These are phyloP conservation scores for Leccinum truebloodii DNA, from an alignment of 768 basidiomycete species.

Conservation along the genomic window DNA sequence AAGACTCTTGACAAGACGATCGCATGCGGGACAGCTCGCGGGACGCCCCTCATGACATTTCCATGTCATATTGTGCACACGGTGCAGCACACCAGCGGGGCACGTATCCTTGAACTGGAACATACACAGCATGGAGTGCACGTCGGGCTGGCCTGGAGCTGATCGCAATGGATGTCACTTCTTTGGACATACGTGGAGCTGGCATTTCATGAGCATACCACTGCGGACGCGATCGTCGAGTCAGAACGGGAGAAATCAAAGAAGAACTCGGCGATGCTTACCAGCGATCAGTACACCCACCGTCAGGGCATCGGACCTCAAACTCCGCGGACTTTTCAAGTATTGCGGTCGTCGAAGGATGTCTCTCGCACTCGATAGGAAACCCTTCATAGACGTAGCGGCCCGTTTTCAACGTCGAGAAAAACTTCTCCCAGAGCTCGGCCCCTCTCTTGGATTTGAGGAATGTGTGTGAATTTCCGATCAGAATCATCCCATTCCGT, in stretches of 20 bases:
- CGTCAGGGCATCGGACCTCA: slow-evolving; percentile 55
- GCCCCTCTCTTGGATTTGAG: slow-evolving; percentile 51
- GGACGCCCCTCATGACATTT: slow-evolving; percentile 46
- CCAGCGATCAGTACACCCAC: slow-evolving; percentile 65
- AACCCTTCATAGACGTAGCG: slow-evolving; percentile 60
- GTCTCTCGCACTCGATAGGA: slow-evolving; percentile 58
- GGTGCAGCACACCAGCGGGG: slow-evolving; percentile 34
- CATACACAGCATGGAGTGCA: slow-evolving; percentile 43
- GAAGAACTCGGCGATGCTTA: slow-evolving; percentile 28
- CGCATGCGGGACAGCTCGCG: slow-evolving; percentile 46
- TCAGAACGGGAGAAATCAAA: neutral
- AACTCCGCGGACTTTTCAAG: slow-evolving; percentile 49
- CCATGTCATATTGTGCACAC: slow-evolving; percentile 44
- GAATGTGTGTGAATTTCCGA: slow-evolving; percentile 69
- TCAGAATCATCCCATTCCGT: slow-evolving; percentile 62
- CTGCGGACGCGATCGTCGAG: slow-evolving; percentile 8
- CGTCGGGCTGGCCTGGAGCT: slow-evolving; percentile 42
- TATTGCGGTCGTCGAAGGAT: slow-evolving; percentile 42
- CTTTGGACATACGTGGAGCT: slow-evolving; percentile 51
- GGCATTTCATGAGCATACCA: slow-evolving; percentile 16
- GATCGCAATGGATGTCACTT: slow-evolving; percentile 59
- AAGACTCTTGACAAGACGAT: slow-evolving; percentile 40
- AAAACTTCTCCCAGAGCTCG: slow-evolving; percentile 51
- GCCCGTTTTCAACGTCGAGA: slow-evolving; percentile 41
- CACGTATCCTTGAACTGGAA: slow-evolving; percentile 42